Base-by-base conservation (phyloP, 768 basidiomycete genomes). In the Gloeostereum incarnatum region DNA sequence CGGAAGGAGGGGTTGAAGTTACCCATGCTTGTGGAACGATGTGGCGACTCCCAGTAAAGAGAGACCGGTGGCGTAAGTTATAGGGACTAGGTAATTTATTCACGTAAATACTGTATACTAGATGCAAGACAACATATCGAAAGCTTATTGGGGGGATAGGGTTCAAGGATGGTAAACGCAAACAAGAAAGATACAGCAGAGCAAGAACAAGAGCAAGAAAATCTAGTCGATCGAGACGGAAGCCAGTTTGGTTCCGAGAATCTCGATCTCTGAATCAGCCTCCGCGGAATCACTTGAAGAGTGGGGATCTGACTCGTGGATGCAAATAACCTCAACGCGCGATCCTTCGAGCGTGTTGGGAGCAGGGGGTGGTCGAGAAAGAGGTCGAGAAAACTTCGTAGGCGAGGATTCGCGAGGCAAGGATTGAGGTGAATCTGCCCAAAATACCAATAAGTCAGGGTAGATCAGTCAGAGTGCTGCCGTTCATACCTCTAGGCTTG, bases 401-500 rank as follows among this genome's bases (percentile, higher is more conserved):
- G 18, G 37, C 4, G 16, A 25, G 18, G 41, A 16, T 27, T 10
- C 42, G 19, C n/a, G n/a, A n/a, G n/a, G n/a, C n/a, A n/a, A n/a
- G n/a, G n/a, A n/a, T n/a, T n/a, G n/a, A n/a, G n/a, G n/a, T n/a
- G n/a, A n/a, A n/a, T n/a, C n/a, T n/a, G n/a, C n/a, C n/a, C n/a
- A n/a, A n/a, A n/a, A n/a, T n/a, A n/a, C n/a, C n/a, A n/a, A n/a
- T n/a, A n/a, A n/a, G n/a, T n/a, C n/a, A n/a, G n/a, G n/a, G 19
- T 41, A 7, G 5, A 13, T 5, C 14, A 6, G 36, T 27, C 21
- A 18, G 14, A 19, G 19, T n/a, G 11, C 8, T 8, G 9, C 8
- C 11, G 27, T n/a, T n/a, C 41, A 35, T 49, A 73, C 78, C 75
- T 61, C 63, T 66, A 20, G 66, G 51, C 39, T 57, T 66, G 17